These are phyloP conservation scores for Agaricus bisporus DNA, from an alignment of 768 basidiomycete species.

Conservation along the genomic window DNA sequence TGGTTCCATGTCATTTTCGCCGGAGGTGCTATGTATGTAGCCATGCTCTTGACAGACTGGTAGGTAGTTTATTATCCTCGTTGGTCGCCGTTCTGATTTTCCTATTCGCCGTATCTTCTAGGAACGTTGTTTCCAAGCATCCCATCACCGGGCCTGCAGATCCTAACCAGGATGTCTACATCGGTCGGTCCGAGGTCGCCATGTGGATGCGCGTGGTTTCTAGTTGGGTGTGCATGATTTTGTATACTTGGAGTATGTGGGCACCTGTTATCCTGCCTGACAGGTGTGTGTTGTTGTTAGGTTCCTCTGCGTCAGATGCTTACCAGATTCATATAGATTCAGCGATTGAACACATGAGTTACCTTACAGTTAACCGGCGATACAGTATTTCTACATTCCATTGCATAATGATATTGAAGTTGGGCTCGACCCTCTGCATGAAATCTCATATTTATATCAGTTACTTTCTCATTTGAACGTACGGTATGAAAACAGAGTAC, in stretches of 20 bases:
- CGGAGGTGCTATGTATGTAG: constrained; percentile 96
- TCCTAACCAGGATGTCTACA: constrained; percentile 74
- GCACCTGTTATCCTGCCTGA: constrained; percentile 92
- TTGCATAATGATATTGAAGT: no score
- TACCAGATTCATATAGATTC: not conserved
- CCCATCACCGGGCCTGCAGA: constrained; percentile 39
- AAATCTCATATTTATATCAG: no score
- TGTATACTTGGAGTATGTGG: constrained; percentile 84
- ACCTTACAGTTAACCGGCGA: no score
- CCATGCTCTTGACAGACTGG: constrained; percentile 97
- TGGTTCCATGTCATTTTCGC: constrained; percentile 99
- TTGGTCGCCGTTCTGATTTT: no score
- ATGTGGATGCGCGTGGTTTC: constrained; percentile 99
- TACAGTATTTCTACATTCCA: no score
- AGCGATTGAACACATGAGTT: not conserved
- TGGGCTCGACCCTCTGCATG: no score
- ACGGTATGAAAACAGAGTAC: not conserved
- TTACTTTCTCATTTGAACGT: no score
- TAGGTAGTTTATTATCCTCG: constrained; percentile 29
- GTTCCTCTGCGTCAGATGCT: not conserved
- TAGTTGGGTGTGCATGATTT: constrained; percentile 86
- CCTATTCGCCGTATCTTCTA: constrained; percentile 18
- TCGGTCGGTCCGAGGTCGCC: constrained; percentile 90
- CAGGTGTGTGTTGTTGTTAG: constrained; percentile 43
- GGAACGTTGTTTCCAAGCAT: constrained; percentile 69